A percentile compares a stretch with the other conserved stretches of the same genome.
Evolutionary conservation across 2,329 filamentous ascomycete genomes (phyloP).

Genomic region (Fonsecaea pedrosoi): DNA sequence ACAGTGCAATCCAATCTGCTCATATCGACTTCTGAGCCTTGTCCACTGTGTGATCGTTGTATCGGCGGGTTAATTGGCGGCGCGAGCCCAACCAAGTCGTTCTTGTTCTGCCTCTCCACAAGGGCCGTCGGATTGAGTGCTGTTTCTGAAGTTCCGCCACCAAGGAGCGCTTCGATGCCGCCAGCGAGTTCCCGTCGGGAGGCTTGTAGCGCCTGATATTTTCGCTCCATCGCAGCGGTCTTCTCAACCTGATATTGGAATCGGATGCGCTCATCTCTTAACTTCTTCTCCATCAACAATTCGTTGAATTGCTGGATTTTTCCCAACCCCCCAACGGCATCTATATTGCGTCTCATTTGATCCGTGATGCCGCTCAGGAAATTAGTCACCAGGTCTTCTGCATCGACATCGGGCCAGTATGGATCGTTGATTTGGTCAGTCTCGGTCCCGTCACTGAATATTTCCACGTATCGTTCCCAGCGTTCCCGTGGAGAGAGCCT

Average conservation of each 20-base stretch:
- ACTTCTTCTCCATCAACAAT: background rate
- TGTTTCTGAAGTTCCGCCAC: background rate
- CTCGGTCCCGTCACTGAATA: conserved; percentile 8
- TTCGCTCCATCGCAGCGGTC: background rate
- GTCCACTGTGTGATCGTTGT: background rate
- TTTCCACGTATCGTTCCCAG: conserved; percentile 4
- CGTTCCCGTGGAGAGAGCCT: background rate
- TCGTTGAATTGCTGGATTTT: background rate
- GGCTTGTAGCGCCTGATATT: background rate
- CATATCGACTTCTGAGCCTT: background rate
- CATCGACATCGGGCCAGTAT: background rate
- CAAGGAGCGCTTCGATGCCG: background rate
- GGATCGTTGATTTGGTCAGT: background rate
- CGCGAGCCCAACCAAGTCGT: background rate
- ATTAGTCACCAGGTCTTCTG: background rate
- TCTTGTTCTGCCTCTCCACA: background rate
- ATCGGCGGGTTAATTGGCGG: background rate
- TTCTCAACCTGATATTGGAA: background rate
- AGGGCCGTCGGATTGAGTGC: background rate
- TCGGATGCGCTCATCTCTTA: background rate
- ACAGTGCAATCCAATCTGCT: background rate
- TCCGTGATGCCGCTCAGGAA: background rate
- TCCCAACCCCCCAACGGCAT: background rate
- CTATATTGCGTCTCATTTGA: background rate
- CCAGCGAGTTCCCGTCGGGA: background rate